Evolutionary conservation across 2,329 filamentous ascomycete species (phyloP), one percentile per base, ranked within the genome.

Genomic region (Ascochyta pisi): DNA sequence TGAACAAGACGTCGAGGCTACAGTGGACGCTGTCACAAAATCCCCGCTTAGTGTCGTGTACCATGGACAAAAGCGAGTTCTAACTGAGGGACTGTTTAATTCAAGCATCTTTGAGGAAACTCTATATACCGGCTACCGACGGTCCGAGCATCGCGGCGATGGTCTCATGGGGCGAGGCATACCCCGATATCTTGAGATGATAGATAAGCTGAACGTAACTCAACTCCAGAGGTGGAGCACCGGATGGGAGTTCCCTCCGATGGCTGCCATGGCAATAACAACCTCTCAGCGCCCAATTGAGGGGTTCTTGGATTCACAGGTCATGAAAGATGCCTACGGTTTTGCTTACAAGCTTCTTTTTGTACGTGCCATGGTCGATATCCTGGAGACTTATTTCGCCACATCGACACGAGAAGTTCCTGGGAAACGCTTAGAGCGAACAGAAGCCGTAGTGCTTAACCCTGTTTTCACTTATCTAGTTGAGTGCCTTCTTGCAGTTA

Each of bases 281-380:
- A 22, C 15, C 1, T n/a, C 27, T 2, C 4, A 23, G 23, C 19
- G 34, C 34, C 3, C 24, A 38, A 9, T 71, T 0, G 59, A 69
- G 6, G 66, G 72, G 0, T 75, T 77, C 31, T 44, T 76, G 4
- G 68, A 77, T 35, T 67, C 71, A 5, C 46, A 62, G 9, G 52
- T 44, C 0, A 53, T 82, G 0, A 57, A 62, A 1, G 13, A 57
- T 5, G 73, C 74, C 0, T 79, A 77, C 39, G 64, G 76, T 38
- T 58, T 61, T 1, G 77, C 76, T 0, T 79, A 82, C 53, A 66
- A 73, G 15, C 41, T 82, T 2, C 60, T 81, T 0, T 80, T 82
- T 42, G 62, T 73, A 1, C 62, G 73, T 3, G 59, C 61, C 4
- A 64, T 77, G 64, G 57, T 57, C 0, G 67, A 74, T 22, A 57